Evolutionary conservation across 116 monocot species (phyloP).

Genomic region (Cymodocea nodosa): DNA sequence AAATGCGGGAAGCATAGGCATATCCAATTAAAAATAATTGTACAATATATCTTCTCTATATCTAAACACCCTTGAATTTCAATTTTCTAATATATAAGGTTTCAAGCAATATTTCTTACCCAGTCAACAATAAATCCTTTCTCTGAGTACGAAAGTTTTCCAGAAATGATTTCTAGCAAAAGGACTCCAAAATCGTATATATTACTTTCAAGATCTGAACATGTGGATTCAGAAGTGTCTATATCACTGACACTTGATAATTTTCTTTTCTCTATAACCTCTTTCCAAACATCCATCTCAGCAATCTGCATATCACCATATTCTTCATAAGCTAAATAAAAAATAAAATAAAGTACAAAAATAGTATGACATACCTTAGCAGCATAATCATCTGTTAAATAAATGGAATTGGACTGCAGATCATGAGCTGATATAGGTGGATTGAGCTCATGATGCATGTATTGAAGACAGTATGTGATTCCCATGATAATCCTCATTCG

Average conservation of each 20-base stretch:
- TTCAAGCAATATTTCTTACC: constrained; percentile 25
- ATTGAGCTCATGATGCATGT: constrained; percentile 66
- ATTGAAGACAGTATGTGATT: constrained; percentile 68
- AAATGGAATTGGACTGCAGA: constrained; percentile 42
- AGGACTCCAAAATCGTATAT: constrained; percentile 73
- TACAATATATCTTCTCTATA: no score
- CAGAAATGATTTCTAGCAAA: constrained; percentile 80
- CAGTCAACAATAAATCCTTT: constrained; percentile 42
- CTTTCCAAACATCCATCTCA: constrained; percentile 56
- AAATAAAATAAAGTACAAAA: not conserved
- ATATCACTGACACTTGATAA: constrained; percentile 18
- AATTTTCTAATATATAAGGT: no score
- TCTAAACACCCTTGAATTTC: no score
- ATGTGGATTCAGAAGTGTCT: constrained; percentile 7
- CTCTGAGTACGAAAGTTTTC: constrained; percentile 47
- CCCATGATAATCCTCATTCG: constrained; percentile 98
- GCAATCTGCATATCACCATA: constrained; percentile 26
- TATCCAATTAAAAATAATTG: no score
- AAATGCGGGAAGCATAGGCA: no score
- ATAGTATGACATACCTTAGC: constrained; percentile 48
- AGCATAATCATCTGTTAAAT: constrained; percentile 76
- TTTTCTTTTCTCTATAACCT: constrained; percentile 21
- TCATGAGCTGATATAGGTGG: constrained; percentile 50
- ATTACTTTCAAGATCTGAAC: constrained; percentile 36
- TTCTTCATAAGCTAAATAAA: not conserved